phyloP scores from a whole-genome alignment of 805 yeast genomes.

The Lipomyces chichibuensis region DNA sequence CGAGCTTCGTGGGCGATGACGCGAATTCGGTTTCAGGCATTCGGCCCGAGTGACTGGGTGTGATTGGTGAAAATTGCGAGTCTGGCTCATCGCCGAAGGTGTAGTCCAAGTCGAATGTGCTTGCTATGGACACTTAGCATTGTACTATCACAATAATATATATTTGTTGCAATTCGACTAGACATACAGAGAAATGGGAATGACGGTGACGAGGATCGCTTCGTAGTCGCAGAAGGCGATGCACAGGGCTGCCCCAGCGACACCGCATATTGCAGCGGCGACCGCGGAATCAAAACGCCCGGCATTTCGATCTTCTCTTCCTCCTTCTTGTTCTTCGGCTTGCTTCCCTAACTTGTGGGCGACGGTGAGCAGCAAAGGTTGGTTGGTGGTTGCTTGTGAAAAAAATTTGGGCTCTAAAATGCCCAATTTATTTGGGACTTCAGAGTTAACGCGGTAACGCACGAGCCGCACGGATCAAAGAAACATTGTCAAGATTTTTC shows the following conservation, averaged over 20 bases:
- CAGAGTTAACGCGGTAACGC: not conserved
- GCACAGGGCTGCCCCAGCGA: not conserved
- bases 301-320: not conserved
- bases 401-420: not conserved
- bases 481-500: too few relatives aligned
- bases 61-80: not conserved
- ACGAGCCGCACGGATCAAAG: not conserved
- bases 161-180: not conserved
- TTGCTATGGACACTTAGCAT: not conserved
- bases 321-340: not conserved
- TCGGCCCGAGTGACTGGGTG: not conserved
- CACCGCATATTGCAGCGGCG: slow-evolving; percentile 7
- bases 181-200: not conserved
- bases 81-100: not conserved
- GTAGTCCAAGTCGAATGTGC: not conserved
- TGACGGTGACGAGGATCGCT: not conserved
- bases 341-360: not conserved
- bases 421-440: too few relatives aligned
- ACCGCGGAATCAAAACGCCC: slow-evolving; percentile 4
- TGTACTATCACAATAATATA: not conserved
- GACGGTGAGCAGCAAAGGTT: not conserved
- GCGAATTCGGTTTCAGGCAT: not conserved
- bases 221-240: not conserved
- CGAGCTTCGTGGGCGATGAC: slow-evolving; percentile 4
- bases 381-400: not conserved